Evolutionary conservation across 345 rosid genomes (phyloP).

Genomic region (Litchi chinensis): DNA sequence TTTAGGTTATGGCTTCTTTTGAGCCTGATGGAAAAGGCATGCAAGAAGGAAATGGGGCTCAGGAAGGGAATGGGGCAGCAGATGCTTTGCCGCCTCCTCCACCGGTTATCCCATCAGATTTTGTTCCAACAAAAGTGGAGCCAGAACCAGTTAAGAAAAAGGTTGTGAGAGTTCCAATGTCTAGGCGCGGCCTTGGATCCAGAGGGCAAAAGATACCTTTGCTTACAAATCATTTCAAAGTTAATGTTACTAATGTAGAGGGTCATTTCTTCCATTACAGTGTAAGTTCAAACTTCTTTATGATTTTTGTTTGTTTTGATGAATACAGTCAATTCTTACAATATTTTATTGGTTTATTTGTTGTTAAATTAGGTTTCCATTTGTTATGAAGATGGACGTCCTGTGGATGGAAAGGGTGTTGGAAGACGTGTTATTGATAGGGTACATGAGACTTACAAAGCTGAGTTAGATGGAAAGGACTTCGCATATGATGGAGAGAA

Average conservation of each 20-base stretch:
- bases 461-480: slow-evolving; percentile 57
- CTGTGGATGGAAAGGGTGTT: slow-evolving; percentile 72
- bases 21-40: slow-evolving; percentile 42
- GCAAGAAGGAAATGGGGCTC: background rate
- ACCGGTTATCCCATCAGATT: slow-evolving; percentile 47
- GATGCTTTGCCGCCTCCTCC: slow-evolving; percentile 70
- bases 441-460: slow-evolving; percentile 67
- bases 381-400: slow-evolving; percentile 77
- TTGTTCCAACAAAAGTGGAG: slow-evolving; percentile 44
- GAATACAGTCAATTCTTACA: background rate
- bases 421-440: slow-evolving; percentile 70
- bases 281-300: slow-evolving; percentile 40
- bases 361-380: slow-evolving; percentile 54
- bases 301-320: background rate
- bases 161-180: slow-evolving; percentile 53
- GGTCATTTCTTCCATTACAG: slow-evolving; percentile 73
- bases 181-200: slow-evolving; percentile 62
- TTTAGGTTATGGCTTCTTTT: slow-evolving; percentile 47
- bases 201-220: slow-evolving; percentile 61
- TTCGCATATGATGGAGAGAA: slow-evolving; percentile 97
- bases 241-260: slow-evolving; percentile 49
- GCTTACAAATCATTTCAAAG: slow-evolving; percentile 81
- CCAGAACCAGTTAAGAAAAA: slow-evolving; percentile 47
- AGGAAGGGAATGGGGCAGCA: slow-evolving; percentile 7
- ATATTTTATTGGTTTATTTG: background rate